Evolutionary conservation across 768 basidiomycete genomes (phyloP), one percentile per base, ranked within the genome.

Genomic region (Suillus ampliporus): DNA sequence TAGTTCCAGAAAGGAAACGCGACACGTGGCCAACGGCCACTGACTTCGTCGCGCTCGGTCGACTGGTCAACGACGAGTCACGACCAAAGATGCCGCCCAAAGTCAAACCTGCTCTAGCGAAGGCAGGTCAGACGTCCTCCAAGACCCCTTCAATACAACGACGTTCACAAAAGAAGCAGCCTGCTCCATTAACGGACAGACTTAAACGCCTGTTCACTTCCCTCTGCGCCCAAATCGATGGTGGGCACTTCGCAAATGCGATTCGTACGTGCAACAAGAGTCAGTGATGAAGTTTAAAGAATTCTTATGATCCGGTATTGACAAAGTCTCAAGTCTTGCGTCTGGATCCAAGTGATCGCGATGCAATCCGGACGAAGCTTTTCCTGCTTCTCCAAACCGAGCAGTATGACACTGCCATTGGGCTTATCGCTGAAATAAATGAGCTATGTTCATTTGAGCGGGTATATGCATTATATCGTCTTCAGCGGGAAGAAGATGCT

Each of bases 191-290:
- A 57, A 70, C 69, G 17, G 72, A 67, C 65, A 73, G 68, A 65
- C 57, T 83, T 57, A 88, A 84, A 69, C 83, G 87, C 19, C 79
- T 91, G 57, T 95, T 91, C 77, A 87, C 85, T 54, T 91, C 92
- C 43, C 78, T 97, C 4, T 89, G 87, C 72, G 90, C 92, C 11
- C 95, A 97, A 73, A 89, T 96, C 68, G 93, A 96, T 65, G 93
- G 90, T n/a, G 92, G 90, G 2, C 88, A 95, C 77, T 89, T 94
- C 72, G 76, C 78, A 48, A 94, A 94, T 69, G 94, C 94, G 31
- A 83, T 95, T 71, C 93, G 89, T 83, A 95, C 95, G 65, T 95
- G 93, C 80, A 90, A 94, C 77, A 95, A 94, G 81, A 91, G 95
- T 94, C 69, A 62, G 87, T 81, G 61, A 61, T 64, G 37, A 43